Evolutionary conservation across 129 eudicot genomes (phyloP), one percentile per base, ranked within the genome.

Genomic region (Artemisia annua): DNA sequence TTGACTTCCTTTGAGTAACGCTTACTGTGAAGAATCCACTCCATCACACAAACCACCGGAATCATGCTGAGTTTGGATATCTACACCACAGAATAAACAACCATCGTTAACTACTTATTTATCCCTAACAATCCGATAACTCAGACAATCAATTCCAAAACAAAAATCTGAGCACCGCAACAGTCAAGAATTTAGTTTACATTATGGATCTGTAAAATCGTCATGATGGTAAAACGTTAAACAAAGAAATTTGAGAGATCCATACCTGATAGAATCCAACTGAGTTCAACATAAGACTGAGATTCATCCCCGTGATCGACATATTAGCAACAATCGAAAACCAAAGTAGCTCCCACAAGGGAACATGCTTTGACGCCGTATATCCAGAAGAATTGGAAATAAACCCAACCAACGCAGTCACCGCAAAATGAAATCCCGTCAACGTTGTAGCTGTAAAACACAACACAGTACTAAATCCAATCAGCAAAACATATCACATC

Each of bases 231-330:
- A 57, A 18, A 0, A 3, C 16, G 13, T 28, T 8, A 7, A 43
- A 39, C 49, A 57, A 58, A 24, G 63, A 14, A 15, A 59, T 48
- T 9, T 61, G 62, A 6, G 12, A 48, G 24, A 8, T 50, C 50
- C 24, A 48, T 77, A 85, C 95, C 72, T 85, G 92, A 76, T 89
- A 87, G 60, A 89, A 85, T 66, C 96, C 91, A 66, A 82, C 89
- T 6, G 95, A 88, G 82, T 88, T 85, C 54, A 89, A 84, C 98
- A 92, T 92, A 65, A 92, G 96, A 79, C 96, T 87, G 24, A 92
- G 69, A 76, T 92, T 92, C 95, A 92, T 89, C 78, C 98, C 98
- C 12, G 96, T 89, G 59, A 92, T 89, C 1, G 98, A 92, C 89
- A 83, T 81, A 75, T 92, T 92, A n/a, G 98, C 96, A 63, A 92